Base-by-base conservation (phyloP, 2,329 filamentous ascomycete genomes). In the Aspergillus sp. region DNA sequence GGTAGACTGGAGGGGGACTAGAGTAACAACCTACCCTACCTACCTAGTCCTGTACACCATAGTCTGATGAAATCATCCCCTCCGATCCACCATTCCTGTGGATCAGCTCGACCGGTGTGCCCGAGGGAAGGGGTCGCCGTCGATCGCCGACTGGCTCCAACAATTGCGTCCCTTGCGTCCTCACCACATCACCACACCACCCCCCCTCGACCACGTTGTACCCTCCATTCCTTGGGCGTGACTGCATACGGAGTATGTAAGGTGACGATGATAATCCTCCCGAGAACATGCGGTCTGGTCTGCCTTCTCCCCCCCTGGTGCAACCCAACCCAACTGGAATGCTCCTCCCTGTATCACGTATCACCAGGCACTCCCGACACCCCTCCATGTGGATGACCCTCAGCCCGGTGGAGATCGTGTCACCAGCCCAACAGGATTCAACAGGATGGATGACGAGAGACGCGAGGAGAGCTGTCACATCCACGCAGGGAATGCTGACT, bases 391-490 rank as follows among this genome's bases (percentile, higher is more conserved):
- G 40, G 40, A 42, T 42, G 40, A 2, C 8, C 26, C 17, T 42
- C 40, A 13, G 40, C 11, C 16, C 16, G 19, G 40, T 45, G 26
- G 51, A 40, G 42, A 24, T 36, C 11, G 48, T 26, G 33, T n/a
- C 24, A 45, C 43, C 20, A 14, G 7, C 16, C 10, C 45, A 32
- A 6, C 24, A 10, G 24, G 26, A 33, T 17, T 8, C 3, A 20
- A 8, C 4, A 17, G 30, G 40, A 22, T 22, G 22, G 22, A 22
- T 22, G 22, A 22, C 32, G 30, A 14, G 24, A 41, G 36, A 38
- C 30, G 30, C 17, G 19, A 49, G 20, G 30, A 30, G 52, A 54
- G 49, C 49, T 54, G 49, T 54, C 52, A 54, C 45, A 51, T 54
- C 45, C 44, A 19, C 22, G 5, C 38, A 24, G 11, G 24, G 32